Base-by-base conservation (phyloP, 768 basidiomycete genomes). In the Mycena polygramma region DNA sequence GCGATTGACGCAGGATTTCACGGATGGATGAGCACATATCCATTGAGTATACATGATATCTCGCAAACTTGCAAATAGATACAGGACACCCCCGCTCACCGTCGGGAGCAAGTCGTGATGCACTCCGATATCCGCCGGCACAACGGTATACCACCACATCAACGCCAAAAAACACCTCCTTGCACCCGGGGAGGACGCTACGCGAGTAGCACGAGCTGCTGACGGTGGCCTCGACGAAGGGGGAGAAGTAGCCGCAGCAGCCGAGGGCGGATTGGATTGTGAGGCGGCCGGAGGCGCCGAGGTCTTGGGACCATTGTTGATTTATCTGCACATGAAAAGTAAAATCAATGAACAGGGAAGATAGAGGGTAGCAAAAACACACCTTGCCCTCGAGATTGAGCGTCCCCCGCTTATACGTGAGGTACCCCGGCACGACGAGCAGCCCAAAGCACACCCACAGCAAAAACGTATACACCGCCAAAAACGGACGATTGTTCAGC, bases 171-270 rank as follows among this genome's bases (percentile, higher is more conserved):
- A 89, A 94, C 1, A 81, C 82, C 26, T 80, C 78, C 81, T 94
- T 94, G 83, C 94, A 96, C 0, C 94, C 94, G 0, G 92, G 90
- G 5, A 94, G 83, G 41, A 87, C 79, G 66, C 87, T 88, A 49
- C 93, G 86, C 36, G 94, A 80, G 77, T 93, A 95, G 79, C 93
- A 94, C 13, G 39, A 7, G 39, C 41, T 41, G 90, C 86, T 89
- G 53, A 92, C 83, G 49, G 93, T 92, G 10, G 59, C 51, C 66
- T 94, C 92, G 69, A 94, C 86, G 78, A 90, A 95, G 0, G 94
- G 94, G 46, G 84, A 88, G 81, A 89, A 94, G 79, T 93, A 95
- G 0, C 94, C 94, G 76, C 94, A 95, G 81, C 93, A 94, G 39
- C 83, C 61, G 41, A 94, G 88, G 81, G 90, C 84, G 75, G 92